A percentile compares a stretch with the other conserved stretches of the same genome.
Conservation (phyloP, 768 basidiomycete genomes). For the Agrocybe pediades region DNA sequence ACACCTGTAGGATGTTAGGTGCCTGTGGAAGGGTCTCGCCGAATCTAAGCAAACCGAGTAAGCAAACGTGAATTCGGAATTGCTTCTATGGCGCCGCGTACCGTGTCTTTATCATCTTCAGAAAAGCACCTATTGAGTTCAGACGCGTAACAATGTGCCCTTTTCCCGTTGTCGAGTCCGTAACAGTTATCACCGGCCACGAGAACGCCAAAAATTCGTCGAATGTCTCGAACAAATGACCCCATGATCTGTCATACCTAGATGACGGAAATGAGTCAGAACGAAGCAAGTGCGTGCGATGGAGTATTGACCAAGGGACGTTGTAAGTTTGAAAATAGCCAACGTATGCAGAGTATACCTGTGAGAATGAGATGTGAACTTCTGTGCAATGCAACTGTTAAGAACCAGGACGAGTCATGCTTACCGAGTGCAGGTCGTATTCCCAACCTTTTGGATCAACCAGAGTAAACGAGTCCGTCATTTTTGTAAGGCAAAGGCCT, state of each 20-base stretch:
- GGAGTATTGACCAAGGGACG: slow-evolving; percentile 57
- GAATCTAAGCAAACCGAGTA: slow-evolving; percentile 46
- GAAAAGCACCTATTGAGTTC: slow-evolving; percentile 69
- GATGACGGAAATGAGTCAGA: slow-evolving; percentile 5
- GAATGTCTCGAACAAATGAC: slow-evolving; percentile 75
- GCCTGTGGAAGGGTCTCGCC: slow-evolving; percentile 75
- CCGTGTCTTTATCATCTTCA: slow-evolving; percentile 88
- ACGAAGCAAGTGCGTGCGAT: background rate
- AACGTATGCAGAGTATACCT: slow-evolving; percentile 76
- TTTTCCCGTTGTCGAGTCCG: slow-evolving; percentile 68
- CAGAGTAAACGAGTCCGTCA: slow-evolving; percentile 63
- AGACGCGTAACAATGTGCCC: slow-evolving; percentile 82
- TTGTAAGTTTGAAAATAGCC: slow-evolving; percentile 74
- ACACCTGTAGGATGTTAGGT: slow-evolving; percentile 69
- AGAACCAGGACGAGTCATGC: slow-evolving; percentile 27
- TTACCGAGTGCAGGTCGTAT: slow-evolving; percentile 78
- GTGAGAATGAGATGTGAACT: slow-evolving; percentile 2
- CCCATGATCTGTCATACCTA: slow-evolving; percentile 85
- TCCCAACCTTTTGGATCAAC: slow-evolving; percentile 81
- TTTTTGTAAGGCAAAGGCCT: slow-evolving; percentile 4
- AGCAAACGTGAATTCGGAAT: slow-evolving; percentile 4
- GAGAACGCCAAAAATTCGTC: slow-evolving; percentile 80
- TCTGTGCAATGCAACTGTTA: background rate
- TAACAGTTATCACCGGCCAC: slow-evolving; percentile 81
- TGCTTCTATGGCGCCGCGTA: slow-evolving; percentile 21